These are phyloP conservation scores for Orbilia blumenaviensis DNA, from an alignment of 2,329 filamentous ascomycete genomes.

Conservation along the genomic window DNA sequence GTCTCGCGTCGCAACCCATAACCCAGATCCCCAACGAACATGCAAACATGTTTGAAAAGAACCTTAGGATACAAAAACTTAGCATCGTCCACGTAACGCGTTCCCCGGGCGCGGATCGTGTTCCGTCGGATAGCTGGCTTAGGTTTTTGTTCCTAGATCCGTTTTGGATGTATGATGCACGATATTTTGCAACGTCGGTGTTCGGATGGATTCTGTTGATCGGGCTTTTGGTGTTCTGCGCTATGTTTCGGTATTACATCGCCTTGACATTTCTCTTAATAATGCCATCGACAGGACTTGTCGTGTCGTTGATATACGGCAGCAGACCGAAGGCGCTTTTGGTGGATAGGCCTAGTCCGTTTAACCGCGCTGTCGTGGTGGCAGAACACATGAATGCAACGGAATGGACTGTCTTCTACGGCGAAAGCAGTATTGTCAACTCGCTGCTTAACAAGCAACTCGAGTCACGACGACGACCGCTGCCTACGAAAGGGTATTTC, in stretches of 20 bases:
- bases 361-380: conserved; percentile 32
- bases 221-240: conserved; percentile 21
- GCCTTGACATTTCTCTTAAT: conserved; percentile 24
- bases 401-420: conserved; percentile 44
- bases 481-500: not conserved
- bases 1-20: conserved; percentile 28
- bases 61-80: conserved; percentile 25
- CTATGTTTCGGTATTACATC: conserved; percentile 33
- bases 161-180: conserved; percentile 33
- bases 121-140: conserved; percentile 22
- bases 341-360: conserved; percentile 15
- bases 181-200: conserved; percentile 30
- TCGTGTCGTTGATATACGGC: conserved; percentile 34
- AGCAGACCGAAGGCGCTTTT: conserved; percentile 32
- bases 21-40: conserved; percentile 29
- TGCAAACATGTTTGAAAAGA: conserved; percentile 39
- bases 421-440: conserved; percentile 43
- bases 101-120: not conserved
- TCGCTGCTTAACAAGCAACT: conserved; percentile 44
- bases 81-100: conserved; percentile 29
- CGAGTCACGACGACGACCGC: conserved; percentile 14
- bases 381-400: conserved; percentile 48
- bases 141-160: conserved; percentile 24
- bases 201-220: conserved; percentile 18
- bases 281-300: conserved; percentile 20